Base-by-base conservation (phyloP, 1,139 yeast species). In the Blastobotrys petasosporus region DNA sequence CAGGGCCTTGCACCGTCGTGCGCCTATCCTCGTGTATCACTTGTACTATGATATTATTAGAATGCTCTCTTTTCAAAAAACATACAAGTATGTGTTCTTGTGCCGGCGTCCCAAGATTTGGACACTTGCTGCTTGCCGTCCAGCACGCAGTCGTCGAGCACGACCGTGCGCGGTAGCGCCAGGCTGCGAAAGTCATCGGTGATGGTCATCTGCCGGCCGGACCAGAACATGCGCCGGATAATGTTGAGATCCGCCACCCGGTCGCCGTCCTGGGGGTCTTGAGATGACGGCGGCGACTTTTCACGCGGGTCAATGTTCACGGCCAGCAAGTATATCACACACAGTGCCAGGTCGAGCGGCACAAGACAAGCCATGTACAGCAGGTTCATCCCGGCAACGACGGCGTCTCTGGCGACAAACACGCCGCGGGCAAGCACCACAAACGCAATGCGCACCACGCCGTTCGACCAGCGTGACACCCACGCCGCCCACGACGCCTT, bases 171-270 rank as follows among this genome's bases (percentile, higher is more conserved):
- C 23, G 59, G 60, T 1, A 52, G 39, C 10, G 45, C 35, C 20
- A 56, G 45, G 6, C 45, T 46, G 12, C 45, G 40, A 17, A 55
- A 47, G 25, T 47, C 42, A 13, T 47, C 45, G 23, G 51, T 45
- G 11, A 53, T 45, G 5, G 50, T 42, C 3, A 57, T 48, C n/a
- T 49, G 42, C 15, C 51, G 43, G 2, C 58, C 56, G 13, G 47
- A 42, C 61, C 61, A 57, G 41, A 57, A 56, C 37, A 57, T 44
- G 9, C 50, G 42, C 23, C 60, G 50, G 7, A 55, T 47, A 10
- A 51, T 39, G 20, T 49, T 46, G 16, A 57, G 35, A n/a, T 54
- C 57, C 7, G 50, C 46, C 37, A 32, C 32, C 13, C 32, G 31
- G 20, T 33, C 34, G 16, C 35, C 17, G 32, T 37, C 35, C 11